Base-by-base conservation (phyloP, 768 basidiomycete species). In the Lactarius vividus region DNA sequence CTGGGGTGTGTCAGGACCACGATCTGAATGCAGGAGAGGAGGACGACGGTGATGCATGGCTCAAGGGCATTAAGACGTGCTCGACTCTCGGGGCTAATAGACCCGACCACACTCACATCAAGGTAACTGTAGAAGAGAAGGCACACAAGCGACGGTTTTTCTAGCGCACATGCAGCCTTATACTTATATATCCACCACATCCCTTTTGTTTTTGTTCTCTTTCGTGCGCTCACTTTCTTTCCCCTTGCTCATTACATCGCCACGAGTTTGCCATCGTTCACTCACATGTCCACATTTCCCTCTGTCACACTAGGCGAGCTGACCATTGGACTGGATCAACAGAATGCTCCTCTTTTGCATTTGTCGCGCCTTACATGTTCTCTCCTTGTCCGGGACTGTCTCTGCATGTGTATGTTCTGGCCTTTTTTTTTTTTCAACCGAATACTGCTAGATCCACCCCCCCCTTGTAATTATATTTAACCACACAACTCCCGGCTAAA, bases 1-100 rank as follows among this genome's bases (percentile, higher is more conserved):
- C 75, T 10, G 78, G 62, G 29, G 70, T 70, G 18, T 88, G 86
- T 70, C 80, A 82, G 35, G 88, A 90, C 72, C 88, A 92, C 72
- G 84, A 86, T 62, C 81, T 80, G 67, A 82, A 82, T 62, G 82
- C 80, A 56, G 89, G 84, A 69, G 88, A 88, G 57, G 88, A 87
- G 74, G 87, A 92, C 62, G 85, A 88, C 57, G 92, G 92, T 1
- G 96, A 99, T 74, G 83, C 88, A 70, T 99, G 97, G 97, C 73
- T 99, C 66, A 86, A 84, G 79, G 79, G 75, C 66, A 86, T 98
- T 70, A 80, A 77, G 52, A 78, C 87, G 26, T 96, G 94, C 74
- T 87, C 89, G 28, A 72, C 56, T 59, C 73, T 75, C 13, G 81
- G 79, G n/a, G 75, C 75, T 9, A 5, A 11, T 49, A 65, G 67